phyloP scores from a whole-genome alignment of 352 stramenopile species.

The Phytophthora hybrid region DNA sequence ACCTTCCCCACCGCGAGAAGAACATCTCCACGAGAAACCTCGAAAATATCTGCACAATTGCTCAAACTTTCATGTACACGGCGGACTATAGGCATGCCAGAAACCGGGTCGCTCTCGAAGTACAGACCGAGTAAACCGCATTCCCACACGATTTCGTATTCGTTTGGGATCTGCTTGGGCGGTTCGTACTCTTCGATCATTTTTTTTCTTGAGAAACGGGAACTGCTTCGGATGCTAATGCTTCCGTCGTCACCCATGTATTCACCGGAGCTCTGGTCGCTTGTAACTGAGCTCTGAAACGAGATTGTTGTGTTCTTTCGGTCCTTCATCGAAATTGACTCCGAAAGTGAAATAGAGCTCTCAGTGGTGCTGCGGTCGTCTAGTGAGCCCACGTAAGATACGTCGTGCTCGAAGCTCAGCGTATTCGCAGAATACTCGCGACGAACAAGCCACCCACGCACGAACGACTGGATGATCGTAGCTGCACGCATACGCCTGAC shows the following conservation, averaged over 20 bases:
- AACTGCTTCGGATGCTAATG: constrained; percentile 53
- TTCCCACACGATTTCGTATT: constrained; percentile 92
- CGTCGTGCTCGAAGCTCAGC: constrained; percentile 79
- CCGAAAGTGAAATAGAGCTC: constrained; percentile 57
- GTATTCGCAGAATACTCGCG: constrained; percentile 83
- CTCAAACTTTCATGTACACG: constrained; percentile 88
- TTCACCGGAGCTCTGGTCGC: constrained; percentile 58
- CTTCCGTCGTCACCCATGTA: constrained; percentile 50
- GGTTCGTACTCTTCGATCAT: constrained; percentile 69
- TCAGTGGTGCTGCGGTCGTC: constrained; percentile 58
- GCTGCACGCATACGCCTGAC: constrained; percentile 55
- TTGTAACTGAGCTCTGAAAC: constrained; percentile 61
- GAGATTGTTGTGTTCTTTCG: constrained; percentile 64
- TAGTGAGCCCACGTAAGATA: constrained; percentile 78
- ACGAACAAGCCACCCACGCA: constrained; percentile 84
- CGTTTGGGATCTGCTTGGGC: constrained; percentile 70
- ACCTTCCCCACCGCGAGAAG: constrained; percentile 80
- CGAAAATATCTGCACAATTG: constrained; percentile 88
- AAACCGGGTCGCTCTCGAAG: constrained; percentile 84
- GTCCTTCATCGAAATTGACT: constrained; percentile 59
- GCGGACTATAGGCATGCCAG: constrained; percentile 88
- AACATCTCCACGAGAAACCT: constrained; percentile 84
- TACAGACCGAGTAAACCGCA: constrained; percentile 84
- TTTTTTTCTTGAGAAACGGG: constrained; percentile 66
- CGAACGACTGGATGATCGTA: constrained; percentile 80